Evolutionary conservation across 805 yeast genomes (phyloP), one percentile per base, ranked within the genome.

Genomic region (Vanderwaltozyma polyspora): DNA sequence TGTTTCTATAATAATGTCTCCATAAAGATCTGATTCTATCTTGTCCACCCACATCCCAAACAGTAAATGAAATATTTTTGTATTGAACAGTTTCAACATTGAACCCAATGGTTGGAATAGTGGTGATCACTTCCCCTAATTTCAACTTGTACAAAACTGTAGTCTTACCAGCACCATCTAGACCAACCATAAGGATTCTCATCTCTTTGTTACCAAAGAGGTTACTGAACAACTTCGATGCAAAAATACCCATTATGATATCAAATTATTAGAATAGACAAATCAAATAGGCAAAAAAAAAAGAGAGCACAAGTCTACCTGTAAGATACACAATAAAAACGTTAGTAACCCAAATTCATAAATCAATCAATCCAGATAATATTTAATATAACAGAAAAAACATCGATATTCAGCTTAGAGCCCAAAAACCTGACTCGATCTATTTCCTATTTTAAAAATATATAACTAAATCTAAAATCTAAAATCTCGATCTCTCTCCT

Each of bases 1-100:
- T 86, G 75, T 89, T 89, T 69, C 89, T 95, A 83, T 78, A 89
- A 66, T 89, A 89, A 68, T 89, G 94, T 76, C 96, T 82, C 97
- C 97, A 89, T 65, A 89, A 72, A 40, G 97, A 95, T 70, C 97
- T 83, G 59, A 89, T 89, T 70, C 87, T 87, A 67, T 86, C 95
- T 72, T 89, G 97, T 76, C 97, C 97, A 81, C 97, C 97, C 52
- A 87, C 95, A 76, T 89, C 97, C 97, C 96, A 86, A 46, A 86
- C 95, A 41, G 95, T 85, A 70, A 86, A 86, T 29, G 94, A 80
- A 64, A 86, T 84, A 78, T 86, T 86, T 71, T 86, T 86, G 74
- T 86, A 85, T 71, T 86, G 95, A 55, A 86, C 95, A 42, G 95
- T 86, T 68, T 86, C 96, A 51, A 86, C 96, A 64, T 86, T 86